Evolutionary conservation across 2,329 filamentous ascomycete species (phyloP).

Genomic region (Ceratocystis harringtonii): DNA sequence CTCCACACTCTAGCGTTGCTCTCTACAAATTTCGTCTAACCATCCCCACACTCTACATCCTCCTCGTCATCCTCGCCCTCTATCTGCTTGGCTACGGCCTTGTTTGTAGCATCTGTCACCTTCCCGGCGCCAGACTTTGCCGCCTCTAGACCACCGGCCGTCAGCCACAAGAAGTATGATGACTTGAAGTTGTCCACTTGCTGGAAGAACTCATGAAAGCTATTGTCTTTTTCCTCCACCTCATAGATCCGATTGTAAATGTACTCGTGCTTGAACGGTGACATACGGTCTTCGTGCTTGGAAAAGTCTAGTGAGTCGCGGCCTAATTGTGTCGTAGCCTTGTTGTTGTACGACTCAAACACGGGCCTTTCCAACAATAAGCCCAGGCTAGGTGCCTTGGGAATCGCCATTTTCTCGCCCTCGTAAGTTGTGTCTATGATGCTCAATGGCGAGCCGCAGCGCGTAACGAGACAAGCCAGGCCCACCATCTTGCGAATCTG

Average conservation of each 20-base stretch:
- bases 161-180: conserved; percentile 60
- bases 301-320: conserved; percentile 62
- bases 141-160: conserved; percentile 50
- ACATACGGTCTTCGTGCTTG: conserved; percentile 62
- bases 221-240: conserved; percentile 75
- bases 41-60: conserved; percentile 34
- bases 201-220: conserved; percentile 64
- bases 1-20: background rate
- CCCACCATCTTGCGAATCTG: conserved; percentile 99
- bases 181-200: conserved; percentile 62
- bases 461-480: conserved; percentile 71
- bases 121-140: conserved; percentile 30
- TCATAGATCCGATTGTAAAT: conserved; percentile 88
- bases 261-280: conserved; percentile 77
- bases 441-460: conserved; percentile 61
- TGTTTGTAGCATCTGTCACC: conserved; percentile 25
- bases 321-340: conserved; percentile 46
- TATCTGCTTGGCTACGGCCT: conserved; percentile 32
- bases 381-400: conserved; percentile 82
- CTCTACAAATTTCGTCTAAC: conserved; percentile 20
- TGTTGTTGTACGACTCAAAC: conserved; percentile 76
- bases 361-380: conserved; percentile 80
- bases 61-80: conserved; percentile 39
- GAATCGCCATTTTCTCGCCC: conserved; percentile 62
- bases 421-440: conserved; percentile 64